phyloP scores from a whole-genome alignment of 805 yeast genomes.

The Pichia paraexigua region DNA sequence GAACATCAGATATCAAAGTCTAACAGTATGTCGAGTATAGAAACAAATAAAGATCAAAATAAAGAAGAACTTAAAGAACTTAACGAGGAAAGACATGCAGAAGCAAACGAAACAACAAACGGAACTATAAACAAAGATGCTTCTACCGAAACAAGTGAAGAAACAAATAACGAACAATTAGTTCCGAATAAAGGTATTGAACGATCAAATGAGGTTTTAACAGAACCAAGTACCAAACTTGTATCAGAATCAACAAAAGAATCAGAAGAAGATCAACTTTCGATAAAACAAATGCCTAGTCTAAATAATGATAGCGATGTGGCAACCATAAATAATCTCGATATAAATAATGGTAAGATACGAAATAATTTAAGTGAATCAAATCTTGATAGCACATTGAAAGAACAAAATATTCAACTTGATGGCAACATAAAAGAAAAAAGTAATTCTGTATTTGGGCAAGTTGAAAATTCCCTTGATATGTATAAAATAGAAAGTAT shows the following conservation, averaged over 20 bases:
- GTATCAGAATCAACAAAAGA: neutral
- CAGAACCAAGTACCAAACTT: neutral
- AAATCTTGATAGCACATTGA: neutral
- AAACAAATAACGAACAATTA: neutral
- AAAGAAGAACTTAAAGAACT: neutral
- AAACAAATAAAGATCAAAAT: neutral
- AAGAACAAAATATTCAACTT: neutral
- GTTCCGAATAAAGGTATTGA: neutral
- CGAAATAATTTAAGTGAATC: neutral
- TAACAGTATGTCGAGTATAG: neutral
- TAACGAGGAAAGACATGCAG: too few relatives aligned
- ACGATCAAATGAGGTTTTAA: neutral
- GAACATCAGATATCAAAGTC: neutral
- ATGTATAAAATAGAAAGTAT: neutral
- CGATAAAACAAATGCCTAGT: neutral
- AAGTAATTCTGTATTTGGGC: neutral
- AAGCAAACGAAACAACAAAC: too few relatives aligned
- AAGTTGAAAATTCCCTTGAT: neutral
- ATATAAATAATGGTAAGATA: neutral
- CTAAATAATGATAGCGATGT: neutral
- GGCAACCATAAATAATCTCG: neutral
- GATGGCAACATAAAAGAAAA: neutral
- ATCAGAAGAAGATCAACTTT: neutral
- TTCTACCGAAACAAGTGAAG: too few relatives aligned
- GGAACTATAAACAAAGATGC: too few relatives aligned